phyloP scores from a whole-genome alignment of 2,329 filamentous ascomycete species.

The Rugonectria rugulosa region DNA sequence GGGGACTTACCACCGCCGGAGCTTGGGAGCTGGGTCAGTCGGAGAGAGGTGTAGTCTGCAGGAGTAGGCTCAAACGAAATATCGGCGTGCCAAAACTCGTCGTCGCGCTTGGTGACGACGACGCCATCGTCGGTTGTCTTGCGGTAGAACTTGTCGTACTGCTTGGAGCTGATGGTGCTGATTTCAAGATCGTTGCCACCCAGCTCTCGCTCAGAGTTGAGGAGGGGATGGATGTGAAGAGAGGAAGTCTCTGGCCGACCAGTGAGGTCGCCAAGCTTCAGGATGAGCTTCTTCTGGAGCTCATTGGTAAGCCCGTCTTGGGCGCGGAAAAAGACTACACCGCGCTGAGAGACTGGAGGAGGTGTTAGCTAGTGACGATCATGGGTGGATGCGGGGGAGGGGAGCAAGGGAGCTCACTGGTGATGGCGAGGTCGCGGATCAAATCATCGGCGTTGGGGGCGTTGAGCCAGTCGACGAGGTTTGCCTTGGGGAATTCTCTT shows the following conservation, averaged over 20 bases:
- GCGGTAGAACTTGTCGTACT: conserved; percentile 59
- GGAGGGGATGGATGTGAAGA: conserved; percentile 68
- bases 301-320: conserved; percentile 68
- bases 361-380: background rate
- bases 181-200: conserved; percentile 67
- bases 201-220: conserved; percentile 59
- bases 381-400: background rate
- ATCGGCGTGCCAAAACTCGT: conserved; percentile 63
- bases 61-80: conserved; percentile 72
- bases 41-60: conserved; percentile 67
- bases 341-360: conserved; percentile 67
- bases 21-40: conserved; percentile 60
- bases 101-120: conserved; percentile 20
- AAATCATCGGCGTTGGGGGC: conserved; percentile 69
- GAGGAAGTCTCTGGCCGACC: conserved; percentile 63
- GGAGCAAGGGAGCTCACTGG: conserved; percentile 54
- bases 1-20: conserved; percentile 57
- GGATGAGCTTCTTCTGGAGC: conserved; percentile 70
- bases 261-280: conserved; percentile 64
- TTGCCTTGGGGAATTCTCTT: conserved; percentile 64
- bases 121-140: conserved; percentile 44
- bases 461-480: conserved; percentile 67
- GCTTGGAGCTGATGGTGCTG: conserved; percentile 65
- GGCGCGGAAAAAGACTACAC: conserved; percentile 74
- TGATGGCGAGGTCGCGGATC: conserved; percentile 72